These are phyloP conservation scores for Neurospora sp. DNA, from an alignment of 2,329 filamentous ascomycete species.

Conservation along the genomic window DNA sequence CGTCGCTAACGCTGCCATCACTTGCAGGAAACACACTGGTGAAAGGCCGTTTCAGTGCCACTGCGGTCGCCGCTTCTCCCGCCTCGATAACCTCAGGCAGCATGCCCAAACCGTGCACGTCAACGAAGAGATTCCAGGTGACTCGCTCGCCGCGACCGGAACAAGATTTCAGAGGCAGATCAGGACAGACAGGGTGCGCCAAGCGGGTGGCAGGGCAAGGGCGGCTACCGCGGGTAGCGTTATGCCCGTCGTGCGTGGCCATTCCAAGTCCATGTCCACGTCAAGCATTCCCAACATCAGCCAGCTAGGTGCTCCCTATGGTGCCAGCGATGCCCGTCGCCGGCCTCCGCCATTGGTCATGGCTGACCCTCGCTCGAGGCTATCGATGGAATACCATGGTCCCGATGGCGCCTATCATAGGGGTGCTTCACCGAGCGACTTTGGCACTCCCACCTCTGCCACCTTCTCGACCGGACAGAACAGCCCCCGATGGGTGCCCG, in stretches of 20 bases:
- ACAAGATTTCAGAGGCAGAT: constrained; percentile 90
- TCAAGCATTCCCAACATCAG: constrained; percentile 69
- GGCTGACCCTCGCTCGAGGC: constrained; percentile 54
- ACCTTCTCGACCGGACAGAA: constrained; percentile 69
- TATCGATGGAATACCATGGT: constrained; percentile 60
- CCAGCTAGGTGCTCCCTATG: constrained; percentile 59
- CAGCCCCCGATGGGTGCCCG: constrained; percentile 65
- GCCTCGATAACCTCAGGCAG: constrained; percentile 88
- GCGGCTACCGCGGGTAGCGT: constrained; percentile 70
- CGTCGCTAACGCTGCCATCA: constrained; percentile 14
- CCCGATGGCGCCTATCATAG: constrained; percentile 58
- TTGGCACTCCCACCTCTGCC: constrained; percentile 74
- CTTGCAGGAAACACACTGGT: constrained; percentile 80
- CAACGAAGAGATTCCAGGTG: constrained; percentile 90
- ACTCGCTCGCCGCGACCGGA: constrained; percentile 86
- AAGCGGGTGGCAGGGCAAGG: constrained; percentile 61
- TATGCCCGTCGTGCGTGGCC: constrained; percentile 62
- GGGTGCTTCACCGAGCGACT: constrained; percentile 60
- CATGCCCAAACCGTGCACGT: constrained; percentile 97
- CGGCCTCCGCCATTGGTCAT: constrained; percentile 77
- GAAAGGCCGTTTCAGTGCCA: constrained; percentile 96
- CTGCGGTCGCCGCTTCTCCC: constrained; percentile 84
- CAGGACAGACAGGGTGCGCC: constrained; percentile 73
- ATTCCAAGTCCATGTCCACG: constrained; percentile 76
- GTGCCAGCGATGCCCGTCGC: constrained; percentile 57